Evolutionary conservation across 2,329 filamentous ascomycete genomes (phyloP).

Genomic region (Diaporthe vaccinii): DNA sequence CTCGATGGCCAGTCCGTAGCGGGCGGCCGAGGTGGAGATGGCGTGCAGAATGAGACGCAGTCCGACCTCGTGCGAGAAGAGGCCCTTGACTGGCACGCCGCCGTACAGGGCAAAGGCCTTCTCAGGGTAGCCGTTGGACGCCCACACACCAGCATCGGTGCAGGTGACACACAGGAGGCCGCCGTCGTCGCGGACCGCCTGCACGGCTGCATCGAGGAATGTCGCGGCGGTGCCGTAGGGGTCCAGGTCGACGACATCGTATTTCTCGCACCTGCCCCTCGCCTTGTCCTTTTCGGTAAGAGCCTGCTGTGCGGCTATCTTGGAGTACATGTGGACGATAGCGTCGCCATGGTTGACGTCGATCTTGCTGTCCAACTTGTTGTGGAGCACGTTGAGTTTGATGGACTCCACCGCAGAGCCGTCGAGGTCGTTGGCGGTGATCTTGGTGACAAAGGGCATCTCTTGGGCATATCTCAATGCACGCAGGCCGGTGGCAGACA

Average conservation of each 20-base stretch:
- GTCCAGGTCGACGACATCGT: constrained; percentile 96
- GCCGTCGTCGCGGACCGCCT: constrained; percentile 85
- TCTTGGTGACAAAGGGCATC: constrained; percentile 83
- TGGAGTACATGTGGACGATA: constrained; percentile 89
- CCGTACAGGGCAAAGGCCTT: constrained; percentile 97
- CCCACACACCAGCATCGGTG: constrained; percentile 95
- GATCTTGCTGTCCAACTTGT: constrained; percentile 79
- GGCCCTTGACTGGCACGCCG: constrained; percentile 86
- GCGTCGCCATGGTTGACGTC: constrained; percentile 84
- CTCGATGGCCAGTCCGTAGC: constrained; percentile 90
- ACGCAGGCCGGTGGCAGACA: constrained; percentile 93
- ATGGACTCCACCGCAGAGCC: constrained; percentile 83
- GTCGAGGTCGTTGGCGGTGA: constrained; percentile 93
- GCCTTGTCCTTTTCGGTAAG: constrained; percentile 53
- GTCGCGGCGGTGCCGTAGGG: constrained; percentile 94
- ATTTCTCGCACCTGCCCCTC: constrained; percentile 65
- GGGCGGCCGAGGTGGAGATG: constrained; percentile 83
- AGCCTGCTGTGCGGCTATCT: constrained; percentile 68
- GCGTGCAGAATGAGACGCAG: constrained; percentile 87
- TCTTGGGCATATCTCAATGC: constrained; percentile 93
- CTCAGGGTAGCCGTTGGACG: constrained; percentile 92
- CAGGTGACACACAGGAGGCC: constrained; percentile 95
- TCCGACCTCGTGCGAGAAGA: constrained; percentile 89
- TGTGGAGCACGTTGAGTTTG: constrained; percentile 86
- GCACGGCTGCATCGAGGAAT: constrained; percentile 92